Conservation (phyloP, 768 basidiomycete genomes). For the Coprinopsis sp. region DNA sequence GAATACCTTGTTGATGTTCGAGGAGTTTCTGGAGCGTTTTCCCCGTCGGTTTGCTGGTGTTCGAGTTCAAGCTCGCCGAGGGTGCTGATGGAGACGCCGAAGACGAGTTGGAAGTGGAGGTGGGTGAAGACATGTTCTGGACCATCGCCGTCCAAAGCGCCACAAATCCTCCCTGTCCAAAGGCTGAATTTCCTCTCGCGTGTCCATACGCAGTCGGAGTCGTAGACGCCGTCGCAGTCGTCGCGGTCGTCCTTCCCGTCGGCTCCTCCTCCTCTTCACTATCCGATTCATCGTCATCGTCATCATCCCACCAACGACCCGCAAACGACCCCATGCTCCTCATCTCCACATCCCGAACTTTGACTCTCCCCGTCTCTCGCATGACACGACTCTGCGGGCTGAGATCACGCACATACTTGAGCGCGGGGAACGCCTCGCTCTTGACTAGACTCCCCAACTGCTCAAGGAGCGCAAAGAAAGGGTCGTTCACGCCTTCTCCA, state of each 20-base stretch:
- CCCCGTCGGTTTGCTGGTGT: slow-evolving; percentile 16
- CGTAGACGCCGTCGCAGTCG: background rate
- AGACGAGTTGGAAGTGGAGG: slow-evolving; percentile 5
- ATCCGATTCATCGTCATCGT: background rate
- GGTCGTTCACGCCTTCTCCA: slow-evolving; percentile 32
- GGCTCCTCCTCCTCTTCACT: slow-evolving; percentile 1
- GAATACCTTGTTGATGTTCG: slow-evolving; percentile 14
- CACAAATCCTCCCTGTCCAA: too few species aligned
- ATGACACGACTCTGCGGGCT: slow-evolving; percentile 54
- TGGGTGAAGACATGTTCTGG: too few species aligned
- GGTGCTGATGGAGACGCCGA: slow-evolving; percentile 17
- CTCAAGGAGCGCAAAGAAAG: slow-evolving; percentile 61
- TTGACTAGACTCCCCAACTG: slow-evolving; percentile 60
- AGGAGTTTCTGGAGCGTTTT: slow-evolving; percentile 1
- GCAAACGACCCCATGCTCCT: slow-evolving; percentile 30
- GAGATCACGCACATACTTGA: slow-evolving; percentile 62
- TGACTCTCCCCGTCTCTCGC: too few species aligned
- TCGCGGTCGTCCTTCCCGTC: too few species aligned
- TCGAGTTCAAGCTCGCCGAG: slow-evolving; percentile 26
- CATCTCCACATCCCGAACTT: too few species aligned
- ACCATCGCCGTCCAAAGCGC: too few species aligned
- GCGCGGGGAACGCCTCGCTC: slow-evolving; percentile 54
- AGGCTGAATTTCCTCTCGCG: too few species aligned
- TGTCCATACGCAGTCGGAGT: too few species aligned
- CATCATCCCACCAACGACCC: slow-evolving; percentile 4